Evolutionary conservation across 1,284 basidiomycete genomes (phyloP), one percentile per base, ranked within the genome.

Genomic region (Cutaneotrichosporon curvatum): DNA sequence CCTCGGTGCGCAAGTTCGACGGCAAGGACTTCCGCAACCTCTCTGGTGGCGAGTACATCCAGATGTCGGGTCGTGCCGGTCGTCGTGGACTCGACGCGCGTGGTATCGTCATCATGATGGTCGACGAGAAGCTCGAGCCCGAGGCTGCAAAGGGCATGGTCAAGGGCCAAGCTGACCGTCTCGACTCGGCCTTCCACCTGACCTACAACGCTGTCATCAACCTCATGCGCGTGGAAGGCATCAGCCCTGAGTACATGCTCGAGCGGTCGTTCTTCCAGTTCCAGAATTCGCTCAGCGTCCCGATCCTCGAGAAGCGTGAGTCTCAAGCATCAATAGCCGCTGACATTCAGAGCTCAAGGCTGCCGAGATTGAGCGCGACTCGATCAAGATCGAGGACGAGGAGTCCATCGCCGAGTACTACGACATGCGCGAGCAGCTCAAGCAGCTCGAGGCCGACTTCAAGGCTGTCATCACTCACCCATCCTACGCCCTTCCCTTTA

Each of bases 71-170:
- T 47, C 87, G 95, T 57, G 95, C 95, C 4, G 95, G 95, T 60
- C 84, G 95, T 66, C 83, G 95, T 74, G 95, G 95, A 37, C 75
- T 98, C 48, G 95, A 99, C 68, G 94, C 97, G 57, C 82, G 95
- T n/a, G 95, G 95, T 54, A 91, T 99, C 47, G 95, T 99, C 55
- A 97, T 99, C 64, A 90, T 99, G 90, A 98, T 99, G 95, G 89
- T 87, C 67, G 94, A 98, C 71, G 91, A 96, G 74, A 96, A 95
- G 74, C 78, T 99, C 42, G 95, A 98, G 64, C 92, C 95, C 0
- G 71, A 80, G 3, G 81, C 84, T 0, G 94, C 95, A 38, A 98
- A 96, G 76, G 80, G 79, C 46, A 98, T 99, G 95, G 87, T 98
- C 70, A 97, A 97, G 72, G 95, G 95, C 42, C 87, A 96, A 74